These are phyloP conservation scores for Podospora australis DNA, from an alignment of 495 filamentous ascomycete genomes.

Conservation along the genomic window DNA sequence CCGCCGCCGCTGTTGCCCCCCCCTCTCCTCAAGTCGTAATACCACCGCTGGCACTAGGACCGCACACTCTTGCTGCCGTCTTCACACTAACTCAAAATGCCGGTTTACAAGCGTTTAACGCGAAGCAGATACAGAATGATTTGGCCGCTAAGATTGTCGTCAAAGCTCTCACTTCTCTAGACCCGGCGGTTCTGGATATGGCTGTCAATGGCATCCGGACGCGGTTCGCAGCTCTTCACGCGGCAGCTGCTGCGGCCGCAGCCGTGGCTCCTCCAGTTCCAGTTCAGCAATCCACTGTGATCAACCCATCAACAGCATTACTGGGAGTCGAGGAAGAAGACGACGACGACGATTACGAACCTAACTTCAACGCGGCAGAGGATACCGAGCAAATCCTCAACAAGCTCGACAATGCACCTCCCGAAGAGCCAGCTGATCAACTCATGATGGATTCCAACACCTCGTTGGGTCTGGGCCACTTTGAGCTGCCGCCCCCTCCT, in stretches of 20 bases:
- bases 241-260: conserved; percentile 12
- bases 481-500: conserved; percentile 73
- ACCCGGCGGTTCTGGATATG: conserved; percentile 56
- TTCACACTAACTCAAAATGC: conserved; percentile 76
- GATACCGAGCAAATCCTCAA: conserved; percentile 66
- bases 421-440: conserved; percentile 36
- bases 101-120: conserved; percentile 72
- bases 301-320: conserved; percentile 43
- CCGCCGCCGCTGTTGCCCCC: background rate
- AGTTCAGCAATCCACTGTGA: too few species aligned
- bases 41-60: conserved; percentile 64
- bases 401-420: conserved; percentile 58
- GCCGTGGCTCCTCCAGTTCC: conserved; percentile 23
- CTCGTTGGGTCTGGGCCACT: conserved; percentile 52
- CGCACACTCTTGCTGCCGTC: conserved; percentile 67
- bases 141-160: conserved; percentile 72
- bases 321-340: conserved; percentile 61
- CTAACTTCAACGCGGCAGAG: conserved; percentile 67
- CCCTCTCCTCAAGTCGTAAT: conserved; percentile 51
- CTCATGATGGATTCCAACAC: conserved; percentile 29
- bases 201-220: conserved; percentile 52
- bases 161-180: conserved; percentile 58
- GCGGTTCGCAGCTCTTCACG: conserved; percentile 30
- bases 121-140: conserved; percentile 64
- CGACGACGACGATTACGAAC: conserved; percentile 80